phyloP scores from a whole-genome alignment of 371 early-diverging fungal genomes.

The Syncephalastrum monosporum region DNA sequence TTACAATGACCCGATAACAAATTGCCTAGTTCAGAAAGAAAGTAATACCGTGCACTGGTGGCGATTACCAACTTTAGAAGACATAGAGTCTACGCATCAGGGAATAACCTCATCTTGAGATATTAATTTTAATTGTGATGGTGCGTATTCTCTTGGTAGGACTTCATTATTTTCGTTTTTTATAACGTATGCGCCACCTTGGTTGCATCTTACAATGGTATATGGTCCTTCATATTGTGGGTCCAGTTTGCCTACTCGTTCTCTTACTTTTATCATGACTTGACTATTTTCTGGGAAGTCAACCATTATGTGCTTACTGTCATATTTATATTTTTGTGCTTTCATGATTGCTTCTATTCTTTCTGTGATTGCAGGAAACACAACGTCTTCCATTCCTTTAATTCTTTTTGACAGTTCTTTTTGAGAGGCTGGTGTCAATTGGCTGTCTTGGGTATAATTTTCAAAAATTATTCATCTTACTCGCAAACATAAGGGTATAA shows the following conservation, averaged over 20 bases:
- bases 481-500: too few relatives aligned
- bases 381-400: slow-evolving; percentile 15
- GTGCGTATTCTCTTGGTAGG: too few relatives aligned
- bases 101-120: too few relatives aligned
- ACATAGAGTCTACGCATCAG: too few relatives aligned
- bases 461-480: slow-evolving; percentile 19
- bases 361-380: slow-evolving; percentile 24
- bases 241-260: slow-evolving; percentile 3
- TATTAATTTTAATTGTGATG: too few relatives aligned
- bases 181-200: slow-evolving; percentile 18
- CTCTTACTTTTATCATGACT: slow-evolving; percentile 9
- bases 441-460: slow-evolving; percentile 15
- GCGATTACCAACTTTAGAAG: too few relatives aligned
- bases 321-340: slow-evolving; percentile 9
- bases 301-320: slow-evolving; percentile 9
- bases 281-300: slow-evolving; percentile 1
- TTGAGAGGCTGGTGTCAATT: too few relatives aligned
- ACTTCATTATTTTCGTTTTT: slow-evolving; percentile 1
- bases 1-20: too few relatives aligned
- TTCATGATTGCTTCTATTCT: slow-evolving; percentile 6
- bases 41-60: too few relatives aligned
- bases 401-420: slow-evolving; percentile 14
- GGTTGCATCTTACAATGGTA: slow-evolving; percentile 14
- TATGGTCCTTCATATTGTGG: slow-evolving; percentile 18
- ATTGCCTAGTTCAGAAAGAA: too few relatives aligned